Conservation (phyloP, 345 rosid species). For the Eucalyptus brandiana region DNA sequence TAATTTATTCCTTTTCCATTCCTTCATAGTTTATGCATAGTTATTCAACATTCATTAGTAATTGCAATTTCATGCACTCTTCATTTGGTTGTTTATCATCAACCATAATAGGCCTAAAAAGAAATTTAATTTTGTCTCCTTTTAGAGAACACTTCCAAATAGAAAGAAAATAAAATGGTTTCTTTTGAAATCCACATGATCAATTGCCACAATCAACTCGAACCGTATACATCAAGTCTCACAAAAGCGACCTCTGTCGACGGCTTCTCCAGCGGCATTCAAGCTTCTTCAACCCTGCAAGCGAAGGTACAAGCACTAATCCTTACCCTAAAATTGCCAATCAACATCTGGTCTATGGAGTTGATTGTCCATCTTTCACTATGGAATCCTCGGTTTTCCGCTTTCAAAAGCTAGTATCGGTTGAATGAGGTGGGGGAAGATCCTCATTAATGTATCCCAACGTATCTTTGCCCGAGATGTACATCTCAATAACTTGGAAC, state of each 20-base stretch:
- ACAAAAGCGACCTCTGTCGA: no score
- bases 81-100: background rate
- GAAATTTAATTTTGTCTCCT: no score
- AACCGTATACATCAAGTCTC: background rate
- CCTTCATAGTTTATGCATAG: background rate
- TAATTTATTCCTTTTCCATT: background rate
- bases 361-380: background rate
- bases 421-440: background rate
- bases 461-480: background rate
- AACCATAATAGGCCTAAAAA: background rate
- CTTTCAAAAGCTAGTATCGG: rapidly evolving
- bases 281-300: no score
- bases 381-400: background rate
- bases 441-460: background rate
- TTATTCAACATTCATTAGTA: background rate
- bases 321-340: background rate
- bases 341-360: background rate
- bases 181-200: background rate
- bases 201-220: background rate
- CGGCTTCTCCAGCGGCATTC: no score
- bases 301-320: no score
- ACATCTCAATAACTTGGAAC: background rate
- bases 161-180: no score
- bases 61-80: background rate
- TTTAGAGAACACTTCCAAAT: no score